phyloP scores from a whole-genome alignment of 257 asterid genomes.

The Solanum chmielewskii region DNA sequence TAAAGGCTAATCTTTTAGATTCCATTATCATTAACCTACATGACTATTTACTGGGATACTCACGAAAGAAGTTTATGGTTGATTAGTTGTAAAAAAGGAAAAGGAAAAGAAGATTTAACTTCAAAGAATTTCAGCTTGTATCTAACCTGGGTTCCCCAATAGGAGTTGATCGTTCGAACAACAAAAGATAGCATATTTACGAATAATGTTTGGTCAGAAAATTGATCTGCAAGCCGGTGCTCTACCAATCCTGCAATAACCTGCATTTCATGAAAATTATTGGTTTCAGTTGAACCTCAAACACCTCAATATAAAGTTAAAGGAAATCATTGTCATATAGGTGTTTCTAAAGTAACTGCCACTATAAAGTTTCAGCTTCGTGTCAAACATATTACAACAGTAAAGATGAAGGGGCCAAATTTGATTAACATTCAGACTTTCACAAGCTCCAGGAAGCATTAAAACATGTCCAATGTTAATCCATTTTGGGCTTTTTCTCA shows the following conservation, averaged over 20 bases:
- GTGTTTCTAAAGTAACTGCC: background rate
- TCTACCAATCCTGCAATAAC: constrained; percentile 81
- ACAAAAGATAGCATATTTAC: constrained; percentile 78
- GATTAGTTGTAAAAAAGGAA: background rate
- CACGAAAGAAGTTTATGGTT: background rate
- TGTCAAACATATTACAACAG: background rate
- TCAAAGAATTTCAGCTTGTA: background rate
- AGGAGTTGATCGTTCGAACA: constrained; percentile 83
- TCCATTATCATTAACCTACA: background rate
- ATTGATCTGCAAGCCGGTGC: constrained; percentile 75
- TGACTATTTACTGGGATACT: background rate
- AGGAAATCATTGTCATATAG: background rate
- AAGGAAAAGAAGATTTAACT: background rate
- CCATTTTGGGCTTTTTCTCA: background rate
- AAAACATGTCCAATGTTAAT: background rate
- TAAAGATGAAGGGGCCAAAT: background rate
- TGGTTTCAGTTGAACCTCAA: background rate
- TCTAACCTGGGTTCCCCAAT: constrained; percentile 92
- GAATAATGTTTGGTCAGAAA: constrained; percentile 58
- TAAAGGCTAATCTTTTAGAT: background rate
- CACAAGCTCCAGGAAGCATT: background rate
- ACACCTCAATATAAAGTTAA: background rate
- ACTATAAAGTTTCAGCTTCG: background rate
- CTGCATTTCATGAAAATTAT: constrained; percentile 20
- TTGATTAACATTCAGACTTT: background rate